phyloP scores from a whole-genome alignment of 2,329 filamentous ascomycete genomes.

The Magnaporthiopsis rhizophila region DNA sequence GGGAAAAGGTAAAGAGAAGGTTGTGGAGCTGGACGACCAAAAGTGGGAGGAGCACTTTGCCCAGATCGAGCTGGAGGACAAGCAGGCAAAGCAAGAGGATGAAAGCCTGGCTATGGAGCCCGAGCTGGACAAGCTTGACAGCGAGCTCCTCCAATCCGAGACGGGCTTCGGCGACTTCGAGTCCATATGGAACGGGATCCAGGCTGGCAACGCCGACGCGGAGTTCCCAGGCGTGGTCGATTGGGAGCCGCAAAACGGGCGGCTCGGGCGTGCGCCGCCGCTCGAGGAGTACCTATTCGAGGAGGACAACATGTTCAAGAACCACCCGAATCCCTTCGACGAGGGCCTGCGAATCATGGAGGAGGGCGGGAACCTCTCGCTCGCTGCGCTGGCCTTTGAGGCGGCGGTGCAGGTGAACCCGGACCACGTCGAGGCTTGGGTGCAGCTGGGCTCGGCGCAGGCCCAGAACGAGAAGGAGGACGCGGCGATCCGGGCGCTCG shows the following conservation, averaged over 20 bases:
- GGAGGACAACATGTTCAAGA: conserved; percentile 81
- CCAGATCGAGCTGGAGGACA: conserved; percentile 66
- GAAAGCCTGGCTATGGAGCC: conserved; percentile 67
- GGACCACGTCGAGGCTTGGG: conserved; percentile 86
- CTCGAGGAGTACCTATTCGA: conserved; percentile 93
- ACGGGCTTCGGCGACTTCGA: conserved; percentile 83
- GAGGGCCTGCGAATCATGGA: conserved; percentile 91
- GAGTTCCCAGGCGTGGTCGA: conserved; percentile 48
- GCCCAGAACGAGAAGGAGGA: conserved; percentile 98
- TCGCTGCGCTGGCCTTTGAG: conserved; percentile 92
- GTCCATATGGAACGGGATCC: conserved; percentile 76
- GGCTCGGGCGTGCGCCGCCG: conserved; percentile 62
- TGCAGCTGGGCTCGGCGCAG: conserved; percentile 82
- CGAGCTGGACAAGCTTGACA: conserved; percentile 83
- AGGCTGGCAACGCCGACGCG: conserved; percentile 64
- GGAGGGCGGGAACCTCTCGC: conserved; percentile 85
- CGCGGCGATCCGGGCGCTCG: conserved; percentile 86
- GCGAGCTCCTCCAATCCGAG: conserved; percentile 54
- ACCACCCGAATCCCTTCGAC: conserved; percentile 77
- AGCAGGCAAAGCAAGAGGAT: conserved; percentile 43
- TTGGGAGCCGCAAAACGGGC: conserved; percentile 56
- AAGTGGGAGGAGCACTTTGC: conserved; percentile 98
- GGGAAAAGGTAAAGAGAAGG: conserved; percentile 77
- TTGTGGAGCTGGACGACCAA: conserved; percentile 87
- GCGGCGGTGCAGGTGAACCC: conserved; percentile 87